A percentile compares a stretch with the other conserved stretches of the same genome.
phyloP scores from a whole-genome alignment of 164 flowering plant species.

The Berberis thunbergii region DNA sequence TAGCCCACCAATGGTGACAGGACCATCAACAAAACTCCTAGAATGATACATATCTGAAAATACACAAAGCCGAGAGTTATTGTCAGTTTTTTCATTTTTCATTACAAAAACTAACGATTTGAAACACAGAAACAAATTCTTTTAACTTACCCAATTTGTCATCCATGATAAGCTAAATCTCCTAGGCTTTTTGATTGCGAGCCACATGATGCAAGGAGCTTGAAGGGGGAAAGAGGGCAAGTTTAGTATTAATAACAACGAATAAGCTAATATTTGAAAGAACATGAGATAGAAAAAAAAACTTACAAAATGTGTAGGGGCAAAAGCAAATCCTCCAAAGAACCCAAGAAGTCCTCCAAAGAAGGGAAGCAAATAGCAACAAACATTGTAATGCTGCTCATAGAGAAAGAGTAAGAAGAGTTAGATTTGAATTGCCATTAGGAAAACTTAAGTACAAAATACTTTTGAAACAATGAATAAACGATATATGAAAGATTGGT shows the following conservation, averaged over 20 bases:
- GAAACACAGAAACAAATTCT: neutral
- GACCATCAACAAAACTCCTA: conserved; percentile 47
- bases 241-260: neutral
- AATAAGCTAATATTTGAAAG: neutral
- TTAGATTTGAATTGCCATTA: too few relatives aligned
- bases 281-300: too few relatives aligned
- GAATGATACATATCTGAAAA: conserved; percentile 50
- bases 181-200: conserved; percentile 45
- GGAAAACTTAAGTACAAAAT: too few relatives aligned
- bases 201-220: conserved; percentile 80
- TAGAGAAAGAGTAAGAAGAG: too few relatives aligned
- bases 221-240: neutral
- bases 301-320: too few relatives aligned
- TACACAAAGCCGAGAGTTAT: neutral
- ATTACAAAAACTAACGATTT: neutral
- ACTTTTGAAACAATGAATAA: too few relatives aligned
- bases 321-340: too few relatives aligned
- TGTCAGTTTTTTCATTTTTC: neutral
- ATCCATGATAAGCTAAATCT: conserved; percentile 50
- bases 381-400: too few relatives aligned
- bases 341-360: too few relatives aligned
- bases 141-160: conserved; percentile 1
- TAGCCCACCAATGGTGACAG: conserved; percentile 58
- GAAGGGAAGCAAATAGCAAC: too few relatives aligned
- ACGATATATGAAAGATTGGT: neutral